Percentiles rank a stretch among this genome's conserved stretches.
Evolutionary conservation across 164 flowering plant species (phyloP).

Genomic region (Vitis labrusca): DNA sequence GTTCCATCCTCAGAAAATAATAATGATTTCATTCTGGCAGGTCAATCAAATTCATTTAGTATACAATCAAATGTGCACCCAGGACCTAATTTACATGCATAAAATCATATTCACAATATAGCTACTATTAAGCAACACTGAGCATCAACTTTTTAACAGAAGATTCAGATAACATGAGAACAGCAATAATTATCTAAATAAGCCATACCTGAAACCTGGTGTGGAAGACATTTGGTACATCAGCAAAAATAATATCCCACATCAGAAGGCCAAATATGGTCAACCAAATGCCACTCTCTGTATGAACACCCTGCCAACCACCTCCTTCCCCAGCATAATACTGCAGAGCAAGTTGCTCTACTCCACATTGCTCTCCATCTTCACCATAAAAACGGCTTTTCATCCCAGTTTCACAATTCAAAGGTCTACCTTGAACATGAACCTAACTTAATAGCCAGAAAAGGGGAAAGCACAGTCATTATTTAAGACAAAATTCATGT

Average conservation of each 20-base stretch:
- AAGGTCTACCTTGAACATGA: conserved; percentile 76
- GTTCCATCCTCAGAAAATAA: no score
- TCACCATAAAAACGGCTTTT: conserved; percentile 86
- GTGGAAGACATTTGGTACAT: conserved; percentile 80
- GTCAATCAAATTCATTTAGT: no score
- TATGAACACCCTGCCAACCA: conserved; percentile 87
- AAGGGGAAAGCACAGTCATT: conserved; percentile 2
- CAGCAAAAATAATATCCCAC: conserved; percentile 92
- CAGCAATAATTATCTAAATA: background rate
- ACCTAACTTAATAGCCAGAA: conserved; percentile 40
- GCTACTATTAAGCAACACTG: background rate
- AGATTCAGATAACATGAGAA: background rate
- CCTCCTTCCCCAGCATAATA: conserved; percentile 89
- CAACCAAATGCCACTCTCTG: conserved; percentile 96
- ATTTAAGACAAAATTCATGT: no score
- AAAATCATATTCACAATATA: background rate
- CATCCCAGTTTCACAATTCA: conserved; percentile 66
- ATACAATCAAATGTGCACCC: background rate
- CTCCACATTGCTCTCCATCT: conserved; percentile 92
- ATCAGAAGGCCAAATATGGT: conserved; percentile 87
- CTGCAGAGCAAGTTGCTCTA: conserved; percentile 86
- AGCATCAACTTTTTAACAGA: background rate
- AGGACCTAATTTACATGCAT: background rate
- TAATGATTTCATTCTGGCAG: no score
- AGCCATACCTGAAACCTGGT: conserved; percentile 71